Evolutionary conservation across 2,329 filamentous ascomycete species (phyloP).

Genomic region (Ophiostoma fasciatum): DNA sequence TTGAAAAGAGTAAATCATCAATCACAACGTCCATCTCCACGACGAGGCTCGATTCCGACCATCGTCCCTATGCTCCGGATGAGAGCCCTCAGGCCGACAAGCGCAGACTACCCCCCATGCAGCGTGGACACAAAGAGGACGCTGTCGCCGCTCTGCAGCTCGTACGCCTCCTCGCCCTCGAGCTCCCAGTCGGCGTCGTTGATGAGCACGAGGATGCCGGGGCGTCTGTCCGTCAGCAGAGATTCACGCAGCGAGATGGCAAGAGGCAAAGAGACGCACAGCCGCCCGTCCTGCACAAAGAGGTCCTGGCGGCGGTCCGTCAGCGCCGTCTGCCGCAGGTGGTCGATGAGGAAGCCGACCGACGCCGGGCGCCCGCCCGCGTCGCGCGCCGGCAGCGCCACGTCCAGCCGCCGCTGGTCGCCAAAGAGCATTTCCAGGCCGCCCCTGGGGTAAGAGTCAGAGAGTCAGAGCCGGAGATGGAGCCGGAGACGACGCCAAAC

Average conservation of each 20-base stretch:
- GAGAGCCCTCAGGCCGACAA: no score
- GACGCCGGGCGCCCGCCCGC: slow-evolving; percentile 46
- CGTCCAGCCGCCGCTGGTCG: slow-evolving; percentile 57
- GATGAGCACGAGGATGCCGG: slow-evolving; percentile 89
- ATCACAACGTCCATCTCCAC: no score
- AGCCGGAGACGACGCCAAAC: no score
- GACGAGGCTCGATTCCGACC: no score
- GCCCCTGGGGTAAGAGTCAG: slow-evolving; percentile 39
- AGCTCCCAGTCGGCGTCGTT: slow-evolving; percentile 98
- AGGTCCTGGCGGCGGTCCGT: slow-evolving; percentile 73
- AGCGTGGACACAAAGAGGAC: slow-evolving; percentile 94
- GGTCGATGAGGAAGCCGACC: slow-evolving; percentile 59
- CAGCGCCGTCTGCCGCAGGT: slow-evolving; percentile 74
- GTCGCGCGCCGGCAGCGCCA: slow-evolving; percentile 52
- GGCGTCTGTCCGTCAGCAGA: slow-evolving; percentile 45
- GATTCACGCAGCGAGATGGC: neutral
- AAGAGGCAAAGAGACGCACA: slow-evolving; percentile 45
- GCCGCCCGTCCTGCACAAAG: slow-evolving; percentile 73
- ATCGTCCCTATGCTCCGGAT: neutral
- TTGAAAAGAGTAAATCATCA: no score
- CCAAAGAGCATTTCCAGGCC: slow-evolving; percentile 91
- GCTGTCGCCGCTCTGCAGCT: slow-evolving; percentile 67
- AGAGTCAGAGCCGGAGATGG: neutral
- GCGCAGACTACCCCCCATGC: no score
- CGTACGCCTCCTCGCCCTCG: slow-evolving; percentile 84